These are phyloP conservation scores for Diaporthe caulivora DNA, from an alignment of 2,329 filamentous ascomycete genomes.

Conservation along the genomic window DNA sequence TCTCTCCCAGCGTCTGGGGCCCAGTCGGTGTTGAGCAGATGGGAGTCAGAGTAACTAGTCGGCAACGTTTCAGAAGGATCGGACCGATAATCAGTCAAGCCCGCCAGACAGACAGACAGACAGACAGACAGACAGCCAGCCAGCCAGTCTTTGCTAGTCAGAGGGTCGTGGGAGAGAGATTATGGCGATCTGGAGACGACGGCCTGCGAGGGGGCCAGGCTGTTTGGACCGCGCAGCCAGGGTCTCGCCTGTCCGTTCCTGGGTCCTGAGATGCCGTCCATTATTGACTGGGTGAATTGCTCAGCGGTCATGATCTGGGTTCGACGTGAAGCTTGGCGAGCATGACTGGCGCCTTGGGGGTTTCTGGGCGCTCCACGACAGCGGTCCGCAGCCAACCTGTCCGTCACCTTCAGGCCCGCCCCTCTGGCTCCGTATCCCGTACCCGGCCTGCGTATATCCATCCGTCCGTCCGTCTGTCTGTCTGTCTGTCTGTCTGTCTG, in stretches of 20 bases:
- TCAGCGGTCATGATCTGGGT: slow-evolving; percentile 22
- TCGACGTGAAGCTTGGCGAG: slow-evolving; percentile 27
- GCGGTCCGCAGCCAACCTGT: slow-evolving; percentile 17
- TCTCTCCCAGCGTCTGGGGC: not conserved
- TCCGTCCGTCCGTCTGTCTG: too few relatives aligned
- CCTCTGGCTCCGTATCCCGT: not conserved
- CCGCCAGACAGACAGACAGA: not conserved
- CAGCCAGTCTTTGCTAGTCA: not conserved
- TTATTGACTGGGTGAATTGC: too few relatives aligned
- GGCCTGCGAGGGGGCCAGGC: not conserved
- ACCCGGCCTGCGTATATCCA: not conserved
- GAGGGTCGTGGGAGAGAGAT: not conserved
- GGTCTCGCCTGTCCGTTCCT: too few relatives aligned
- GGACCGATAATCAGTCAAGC: slow-evolving; percentile 18
- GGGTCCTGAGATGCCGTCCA: too few relatives aligned
- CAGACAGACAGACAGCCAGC: not conserved
- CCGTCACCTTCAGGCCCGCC: slow-evolving; percentile 12
- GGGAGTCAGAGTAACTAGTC: not conserved
- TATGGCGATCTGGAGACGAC: not conserved
- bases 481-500: too few relatives aligned
- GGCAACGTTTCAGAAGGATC: slow-evolving; percentile 2
- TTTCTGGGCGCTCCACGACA: slow-evolving; percentile 27
- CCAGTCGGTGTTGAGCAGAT: not conserved
- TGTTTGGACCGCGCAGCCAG: too few relatives aligned
- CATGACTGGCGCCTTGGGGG: slow-evolving; percentile 32